Conservation (phyloP, 2,329 filamentous ascomycete species). For the Phaeosphaeria sp. region DNA sequence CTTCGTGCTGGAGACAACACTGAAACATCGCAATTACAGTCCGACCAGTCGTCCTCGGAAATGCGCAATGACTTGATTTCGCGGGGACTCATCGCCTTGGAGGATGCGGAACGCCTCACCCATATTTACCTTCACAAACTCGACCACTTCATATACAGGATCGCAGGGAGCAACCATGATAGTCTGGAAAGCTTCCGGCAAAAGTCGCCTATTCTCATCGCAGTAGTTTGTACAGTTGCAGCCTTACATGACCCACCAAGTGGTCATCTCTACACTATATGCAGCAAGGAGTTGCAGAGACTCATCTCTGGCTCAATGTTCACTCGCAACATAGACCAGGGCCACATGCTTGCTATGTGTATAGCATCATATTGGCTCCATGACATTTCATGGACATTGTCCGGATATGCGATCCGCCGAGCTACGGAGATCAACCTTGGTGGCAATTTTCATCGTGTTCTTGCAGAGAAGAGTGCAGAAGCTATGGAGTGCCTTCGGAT, state of each 20-base stretch:
- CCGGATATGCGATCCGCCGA: slow-evolving; percentile 61
- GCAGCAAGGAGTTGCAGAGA: slow-evolving; percentile 64
- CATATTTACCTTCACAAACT: slow-evolving; percentile 52
- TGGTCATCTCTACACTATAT: slow-evolving; percentile 59
- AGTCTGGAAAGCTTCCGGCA: slow-evolving; percentile 58
- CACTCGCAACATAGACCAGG: slow-evolving; percentile 63
- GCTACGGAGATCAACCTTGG: slow-evolving; percentile 58
- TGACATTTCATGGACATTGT: slow-evolving; percentile 68
- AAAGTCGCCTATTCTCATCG: slow-evolving; percentile 62
- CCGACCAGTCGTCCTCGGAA: background rate
- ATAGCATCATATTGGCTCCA: slow-evolving; percentile 69
- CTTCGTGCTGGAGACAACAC: slow-evolving; percentile 48
- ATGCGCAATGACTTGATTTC: slow-evolving; percentile 57
- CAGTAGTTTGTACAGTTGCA: slow-evolving; percentile 64
- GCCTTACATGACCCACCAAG: slow-evolving; percentile 65
- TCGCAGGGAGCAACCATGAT: slow-evolving; percentile 53
- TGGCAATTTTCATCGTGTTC: slow-evolving; percentile 51
- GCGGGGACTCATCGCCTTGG: slow-evolving; percentile 53
- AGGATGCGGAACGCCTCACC: slow-evolving; percentile 53
- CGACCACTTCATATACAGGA: slow-evolving; percentile 57
- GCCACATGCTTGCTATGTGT: slow-evolving; percentile 66
- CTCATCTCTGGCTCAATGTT: slow-evolving; percentile 65
- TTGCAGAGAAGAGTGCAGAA: slow-evolving; percentile 51
- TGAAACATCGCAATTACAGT: slow-evolving; percentile 39
- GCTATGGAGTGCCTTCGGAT: slow-evolving; percentile 63